Base-by-base conservation (phyloP, 2,329 filamentous ascomycete species). In the Venturia aucupariae region DNA sequence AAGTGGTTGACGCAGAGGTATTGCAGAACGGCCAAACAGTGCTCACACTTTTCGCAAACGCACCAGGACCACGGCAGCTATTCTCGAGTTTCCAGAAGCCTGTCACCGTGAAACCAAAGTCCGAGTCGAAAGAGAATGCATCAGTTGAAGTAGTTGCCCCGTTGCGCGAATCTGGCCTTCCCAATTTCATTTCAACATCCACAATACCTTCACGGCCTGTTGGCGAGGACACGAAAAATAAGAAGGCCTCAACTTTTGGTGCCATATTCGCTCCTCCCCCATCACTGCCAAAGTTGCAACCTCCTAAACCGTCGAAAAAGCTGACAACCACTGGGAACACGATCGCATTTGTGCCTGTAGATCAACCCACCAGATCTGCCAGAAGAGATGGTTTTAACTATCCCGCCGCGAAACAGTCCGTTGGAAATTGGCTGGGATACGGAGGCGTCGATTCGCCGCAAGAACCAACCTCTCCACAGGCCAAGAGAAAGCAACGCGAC, bases 81-180 rank as follows among this genome's bases (percentile, higher is more conserved):
- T 97, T 94, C 73, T 96, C 93, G 4, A 96, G 92, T 74, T 79
- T 96, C 61, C 90, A 89, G 68, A 80, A 83, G 64, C 76, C 79
- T 15, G 67, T 54, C 65, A 73, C n/a, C 30, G 69, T 19, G 1
- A 69, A 72, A 72, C 44, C 69, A 73, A 32, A 70, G 72, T n/a
- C 60, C 72, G 54, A n/a, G 22, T 70, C 73, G 27, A 74, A 73
- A 7, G 71, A 77, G 17, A 75, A 77, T 39, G 71, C 75, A 15
- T 73, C 76, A 10, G 74, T 78, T 55, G 76, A 79, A 65, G 73
- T 80, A 32, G 75, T 75, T 24, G 69, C 79, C 38, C 78, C 82
- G 13, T 76, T 91, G 11, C 81, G 84, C 62, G 88, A 90, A 70
- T 80, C 82, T 44, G 82, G 79, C 24, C 78, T 97, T 32, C 92